Evolutionary conservation across 2,329 filamentous ascomycete genomes (phyloP).

Genomic region (Colletotrichum lini): DNA sequence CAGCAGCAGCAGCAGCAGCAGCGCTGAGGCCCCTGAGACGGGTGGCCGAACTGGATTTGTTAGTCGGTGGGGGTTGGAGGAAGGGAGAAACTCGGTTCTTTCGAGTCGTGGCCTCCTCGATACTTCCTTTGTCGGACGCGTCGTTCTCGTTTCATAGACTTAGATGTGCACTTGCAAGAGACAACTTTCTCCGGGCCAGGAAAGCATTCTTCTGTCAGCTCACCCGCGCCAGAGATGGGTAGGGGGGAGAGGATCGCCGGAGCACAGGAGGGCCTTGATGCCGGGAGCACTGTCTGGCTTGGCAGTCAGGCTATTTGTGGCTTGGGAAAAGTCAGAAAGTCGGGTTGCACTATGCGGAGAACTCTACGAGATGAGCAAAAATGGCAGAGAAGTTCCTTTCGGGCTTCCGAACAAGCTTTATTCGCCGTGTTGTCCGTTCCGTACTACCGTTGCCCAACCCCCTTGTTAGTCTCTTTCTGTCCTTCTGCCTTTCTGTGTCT

Average conservation of each 20-base stretch:
- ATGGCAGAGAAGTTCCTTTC: constrained; percentile 1
- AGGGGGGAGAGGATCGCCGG: not conserved
- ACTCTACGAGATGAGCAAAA: constrained; percentile 8
- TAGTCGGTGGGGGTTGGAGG: not conserved
- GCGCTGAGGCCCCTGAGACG: constrained; percentile 1
- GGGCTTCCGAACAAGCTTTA: not conserved
- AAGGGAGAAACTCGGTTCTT: not conserved
- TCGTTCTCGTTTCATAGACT: not conserved
- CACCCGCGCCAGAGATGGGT: not conserved
- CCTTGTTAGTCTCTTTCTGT: not conserved
- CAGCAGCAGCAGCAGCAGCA: constrained; percentile 11
- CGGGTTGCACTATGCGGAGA: not conserved
- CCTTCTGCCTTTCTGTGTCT: not conserved
- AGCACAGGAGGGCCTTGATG: not conserved
- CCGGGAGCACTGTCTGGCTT: constrained; percentile 1
- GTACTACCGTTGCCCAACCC: not conserved
- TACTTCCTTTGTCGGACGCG: not conserved
- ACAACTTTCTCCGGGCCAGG: not conserved
- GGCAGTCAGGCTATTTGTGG: constrained; percentile 1
- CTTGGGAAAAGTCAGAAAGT: not conserved
- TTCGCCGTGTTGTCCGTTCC: not conserved
- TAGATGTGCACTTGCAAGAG: constrained; percentile 6
- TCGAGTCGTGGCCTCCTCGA: no score
- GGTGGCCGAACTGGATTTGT: not conserved
- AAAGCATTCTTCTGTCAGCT: not conserved